Percentiles rank a stretch among this genome's conserved stretches.
phyloP scores from a whole-genome alignment of 768 basidiomycete species.

The Mycena vitilis region DNA sequence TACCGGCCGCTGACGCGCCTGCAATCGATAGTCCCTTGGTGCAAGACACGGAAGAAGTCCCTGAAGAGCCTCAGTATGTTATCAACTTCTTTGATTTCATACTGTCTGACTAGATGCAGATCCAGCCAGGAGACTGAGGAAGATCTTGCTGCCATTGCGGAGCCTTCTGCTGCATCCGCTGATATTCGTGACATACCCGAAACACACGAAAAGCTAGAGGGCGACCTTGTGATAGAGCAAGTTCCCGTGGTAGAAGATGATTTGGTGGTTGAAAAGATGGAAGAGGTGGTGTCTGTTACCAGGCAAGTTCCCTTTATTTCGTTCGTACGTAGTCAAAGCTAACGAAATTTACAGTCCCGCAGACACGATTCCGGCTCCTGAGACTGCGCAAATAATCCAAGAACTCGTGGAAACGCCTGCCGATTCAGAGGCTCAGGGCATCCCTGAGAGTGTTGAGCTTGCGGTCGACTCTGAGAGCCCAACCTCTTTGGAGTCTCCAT shows the following conservation, averaged over 20 bases:
- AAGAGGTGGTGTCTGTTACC: background rate
- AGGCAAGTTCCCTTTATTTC: background rate
- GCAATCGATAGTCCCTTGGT: too few species aligned
- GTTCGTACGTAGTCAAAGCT: too few species aligned
- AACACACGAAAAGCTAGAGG: background rate
- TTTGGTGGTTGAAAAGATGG: background rate
- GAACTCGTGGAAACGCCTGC: background rate
- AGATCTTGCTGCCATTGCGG: background rate
- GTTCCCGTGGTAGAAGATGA: background rate
- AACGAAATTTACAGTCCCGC: too few species aligned
- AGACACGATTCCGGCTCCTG: background rate
- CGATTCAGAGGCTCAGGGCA: background rate
- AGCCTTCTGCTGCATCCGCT: background rate
- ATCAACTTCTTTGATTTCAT: background rate
- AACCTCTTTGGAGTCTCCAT: constrained; percentile 12
- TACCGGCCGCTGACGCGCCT: too few species aligned
- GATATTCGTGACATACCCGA: background rate
- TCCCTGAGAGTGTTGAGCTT: background rate
- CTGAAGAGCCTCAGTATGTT: constrained; percentile 18
- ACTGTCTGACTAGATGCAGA: constrained; percentile 5
- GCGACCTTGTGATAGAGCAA: background rate
- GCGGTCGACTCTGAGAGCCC: constrained; percentile 2
- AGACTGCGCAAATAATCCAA: background rate
- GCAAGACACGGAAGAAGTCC: background rate
- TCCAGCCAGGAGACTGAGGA: constrained; percentile 3